These are phyloP conservation scores for Pseudogymnoascus sp. DNA, from an alignment of 2,329 filamentous ascomycete species.

Conservation along the genomic window DNA sequence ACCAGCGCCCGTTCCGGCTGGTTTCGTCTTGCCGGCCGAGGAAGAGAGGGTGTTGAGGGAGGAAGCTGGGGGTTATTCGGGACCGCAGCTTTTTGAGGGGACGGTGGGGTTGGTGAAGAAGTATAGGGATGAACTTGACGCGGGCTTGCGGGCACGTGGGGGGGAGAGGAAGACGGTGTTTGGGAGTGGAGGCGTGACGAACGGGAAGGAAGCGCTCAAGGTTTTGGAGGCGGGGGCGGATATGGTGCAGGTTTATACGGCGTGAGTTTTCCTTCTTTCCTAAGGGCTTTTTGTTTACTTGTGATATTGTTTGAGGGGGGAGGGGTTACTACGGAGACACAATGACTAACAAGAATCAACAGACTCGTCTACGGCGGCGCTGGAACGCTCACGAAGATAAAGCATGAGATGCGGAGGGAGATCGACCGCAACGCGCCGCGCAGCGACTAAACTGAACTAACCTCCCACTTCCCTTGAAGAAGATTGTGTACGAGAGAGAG, in stretches of 20 bases:
- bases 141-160: conserved; percentile 30
- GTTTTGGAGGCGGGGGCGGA: conserved; percentile 84
- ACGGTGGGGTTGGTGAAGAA: conserved; percentile 72
- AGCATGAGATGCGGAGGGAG: conserved; percentile 49
- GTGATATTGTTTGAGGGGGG: not conserved
- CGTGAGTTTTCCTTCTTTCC: conserved; percentile 24
- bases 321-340: not conserved
- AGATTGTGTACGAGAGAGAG: not conserved
- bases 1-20: conserved; percentile 60
- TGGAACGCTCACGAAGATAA: conserved; percentile 58
- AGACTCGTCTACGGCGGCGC: conserved; percentile 55
- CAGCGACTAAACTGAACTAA: not conserved
- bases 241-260: conserved; percentile 88
- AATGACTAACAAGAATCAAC: conserved; percentile 8
- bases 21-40: conserved; percentile 54
- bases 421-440: conserved; percentile 12
- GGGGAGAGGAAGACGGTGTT: conserved; percentile 71
- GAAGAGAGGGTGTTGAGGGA: conserved; percentile 58
- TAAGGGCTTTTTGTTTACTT: not conserved
- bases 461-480: not conserved
- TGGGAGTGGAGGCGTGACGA: conserved; percentile 87
- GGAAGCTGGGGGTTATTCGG: conserved; percentile 84
- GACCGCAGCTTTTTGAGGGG: conserved; percentile 77
- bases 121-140: conserved; percentile 65
- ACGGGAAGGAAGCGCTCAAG: conserved; percentile 73